Evolutionary conservation across 2,329 filamentous ascomycete genomes (phyloP).

Genomic region (Microcyclosporella mali): DNA sequence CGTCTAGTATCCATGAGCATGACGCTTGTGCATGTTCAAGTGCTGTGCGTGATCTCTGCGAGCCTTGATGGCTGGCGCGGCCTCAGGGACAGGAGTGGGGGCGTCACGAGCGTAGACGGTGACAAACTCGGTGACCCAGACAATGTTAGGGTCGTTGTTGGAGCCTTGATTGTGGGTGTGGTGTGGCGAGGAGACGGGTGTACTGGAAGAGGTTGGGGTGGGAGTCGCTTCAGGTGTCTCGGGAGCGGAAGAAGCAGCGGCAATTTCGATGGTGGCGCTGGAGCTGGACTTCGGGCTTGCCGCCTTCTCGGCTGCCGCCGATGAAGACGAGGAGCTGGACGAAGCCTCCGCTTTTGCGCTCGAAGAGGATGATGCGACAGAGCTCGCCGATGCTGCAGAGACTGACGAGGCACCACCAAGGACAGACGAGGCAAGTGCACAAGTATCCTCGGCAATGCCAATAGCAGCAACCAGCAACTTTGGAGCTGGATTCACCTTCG

Average conservation of each 20-base stretch:
- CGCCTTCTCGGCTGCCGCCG: neutral
- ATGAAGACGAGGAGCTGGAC: neutral
- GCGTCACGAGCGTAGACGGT: conserved; percentile 14
- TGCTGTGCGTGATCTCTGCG: conserved; percentile 8
- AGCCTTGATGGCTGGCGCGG: conserved; percentile 4
- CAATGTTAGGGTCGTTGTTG: conserved; percentile 3
- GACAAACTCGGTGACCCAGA: conserved; percentile 11
- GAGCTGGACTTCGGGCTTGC: no score
- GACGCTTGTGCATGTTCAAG: conserved; percentile 7
- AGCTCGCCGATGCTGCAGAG: neutral
- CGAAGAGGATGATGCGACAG: neutral
- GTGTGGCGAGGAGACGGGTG: neutral
- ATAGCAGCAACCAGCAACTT: conserved; percentile 18
- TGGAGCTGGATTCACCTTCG: conserved; percentile 33
- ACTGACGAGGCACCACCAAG: neutral
- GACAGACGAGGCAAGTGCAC: conserved; percentile 6
- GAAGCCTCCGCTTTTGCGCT: neutral
- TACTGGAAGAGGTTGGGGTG: neutral
- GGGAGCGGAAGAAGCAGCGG: neutral
- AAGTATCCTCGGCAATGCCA: conserved; percentile 14
- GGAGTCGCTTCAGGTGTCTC: neutral
- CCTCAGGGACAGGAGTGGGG: conserved; percentile 5
- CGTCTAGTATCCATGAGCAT: neutral
- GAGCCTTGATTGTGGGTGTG: neutral
- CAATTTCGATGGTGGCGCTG: no score